Base-by-base conservation (phyloP, 2,329 filamentous ascomycete species). In the Hypoxylon sp. region DNA sequence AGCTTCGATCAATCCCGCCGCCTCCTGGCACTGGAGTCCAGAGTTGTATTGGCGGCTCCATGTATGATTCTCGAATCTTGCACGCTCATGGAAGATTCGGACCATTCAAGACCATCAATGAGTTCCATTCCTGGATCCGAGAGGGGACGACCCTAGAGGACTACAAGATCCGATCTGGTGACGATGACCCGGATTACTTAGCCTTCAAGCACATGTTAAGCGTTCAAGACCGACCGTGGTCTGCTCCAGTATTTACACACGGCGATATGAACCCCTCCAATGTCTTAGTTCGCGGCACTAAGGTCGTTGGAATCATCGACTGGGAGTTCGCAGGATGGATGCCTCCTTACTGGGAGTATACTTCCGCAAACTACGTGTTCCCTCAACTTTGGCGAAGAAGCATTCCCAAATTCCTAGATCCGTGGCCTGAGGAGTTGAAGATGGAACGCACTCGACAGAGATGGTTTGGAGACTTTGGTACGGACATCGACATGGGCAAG, bases 261-360 rank as follows among this genome's bases (percentile, higher is more conserved):
- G 71, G 69, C 6, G 76, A 79, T 52, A 59, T 80, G 5, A 73
- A 70, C 51, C 69, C 68, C 15, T 59, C 61, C 15, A 79, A 80
- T 52, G 74, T 80, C 32, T 52, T 79, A 7, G 62, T 71, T 31
- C 62, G 63, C 5, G 71, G 67, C 4, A 70, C 75, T 42, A 61
- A 70, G 4, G 62, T 82, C 20, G 69, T 73, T 27, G 75, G 74
- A 5, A 76, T 81, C 8, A 63, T 71, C 23, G 69, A 72, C 50
- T 72, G 69, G 69, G 67, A 71, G 43, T 60, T 62, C 34, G 38
- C 66, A 0, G 69, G 67, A 1, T 71, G 66, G 67, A 70, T 67
- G 36, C 69, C 69, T 1, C 34, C 51, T 29, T 70, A 71, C 43
- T 71, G 67, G 69, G 69, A 72, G 29, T 71, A 71, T 41, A 67